Evolutionary conservation across 805 yeast genomes (phyloP), one percentile per base, ranked within the genome.

Genomic region (Spathaspora sp.): DNA sequence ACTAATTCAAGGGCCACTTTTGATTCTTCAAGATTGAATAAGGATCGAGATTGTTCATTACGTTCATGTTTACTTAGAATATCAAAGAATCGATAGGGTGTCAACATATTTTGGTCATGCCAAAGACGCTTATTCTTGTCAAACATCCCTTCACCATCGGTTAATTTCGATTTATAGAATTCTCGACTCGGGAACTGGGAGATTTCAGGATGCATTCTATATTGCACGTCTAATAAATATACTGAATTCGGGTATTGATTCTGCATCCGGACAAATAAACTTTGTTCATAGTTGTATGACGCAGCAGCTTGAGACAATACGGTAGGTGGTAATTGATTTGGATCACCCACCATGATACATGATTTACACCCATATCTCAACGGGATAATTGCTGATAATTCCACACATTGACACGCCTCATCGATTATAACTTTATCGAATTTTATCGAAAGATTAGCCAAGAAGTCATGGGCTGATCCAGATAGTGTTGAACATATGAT

Each of bases 341-440:
- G 98, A 72, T 94, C 99, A 66, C 99, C 99, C 45, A 94, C 99
- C 96, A 94, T 87, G 47, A 94, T 86, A 71, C 98, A 93, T 50
- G 84, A 82, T 53, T 79, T 84, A 60, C 96, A 88, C 1, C 98
- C 98, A 65, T 92, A 94, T 61, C 96, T 76, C 57, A 94, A 73
- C 0, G 99, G 99, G 60, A 93, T 93, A 23, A 94, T 79, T 0
- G 96, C 88, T 7, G 97, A 89, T 35, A 93, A 65, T 64, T 93
- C 99, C 40, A 94, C 92, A 81, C 96, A 87, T 68, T 93, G 99
- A 58, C 97, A 96, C 1, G 99, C 99, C 67, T 93, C 99, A 72
- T 93, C 99, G 54, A 93, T 86, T 48, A 93, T 85, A 1, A 94
- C 97, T 3, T 96, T 89, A 47, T 88, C 96, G 64, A 94, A 93